These are phyloP conservation scores for Neurospora sp. DNA, from an alignment of 495 filamentous ascomycete species.

Conservation along the genomic window DNA sequence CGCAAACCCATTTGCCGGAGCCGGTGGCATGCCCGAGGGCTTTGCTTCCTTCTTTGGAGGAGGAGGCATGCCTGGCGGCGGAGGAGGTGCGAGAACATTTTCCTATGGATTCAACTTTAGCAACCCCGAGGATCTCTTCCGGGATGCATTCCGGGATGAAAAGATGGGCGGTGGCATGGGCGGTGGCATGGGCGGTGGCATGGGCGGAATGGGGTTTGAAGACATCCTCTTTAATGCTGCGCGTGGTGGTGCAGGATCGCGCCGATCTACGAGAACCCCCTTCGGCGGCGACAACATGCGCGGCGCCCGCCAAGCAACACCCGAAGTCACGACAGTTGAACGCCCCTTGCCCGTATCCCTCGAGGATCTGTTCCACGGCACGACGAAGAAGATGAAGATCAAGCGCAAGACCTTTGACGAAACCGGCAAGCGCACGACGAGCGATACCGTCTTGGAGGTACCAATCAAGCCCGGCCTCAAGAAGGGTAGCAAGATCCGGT, in stretches of 20 bases:
- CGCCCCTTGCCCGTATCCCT: constrained; percentile 69
- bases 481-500: constrained; percentile 95
- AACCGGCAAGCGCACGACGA: constrained; percentile 69
- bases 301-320: constrained; percentile 45
- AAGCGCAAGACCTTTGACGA: constrained; percentile 91
- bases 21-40: constrained; percentile 25
- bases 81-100: constrained; percentile 48
- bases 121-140: constrained; percentile 75
- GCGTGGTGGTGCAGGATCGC: constrained; percentile 28
- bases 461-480: constrained; percentile 91
- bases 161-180: constrained; percentile 34
- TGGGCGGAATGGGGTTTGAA: constrained; percentile 23
- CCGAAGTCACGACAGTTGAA: constrained; percentile 86
- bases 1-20: constrained; percentile 38
- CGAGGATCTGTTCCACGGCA: constrained; percentile 78
- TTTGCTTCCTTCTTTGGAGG: constrained; percentile 20
- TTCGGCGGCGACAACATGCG: constrained; percentile 39
- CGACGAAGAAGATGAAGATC: constrained; percentile 92
- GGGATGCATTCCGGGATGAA: constrained; percentile 59
- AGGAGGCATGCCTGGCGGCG: constrained; percentile 11
- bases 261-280: constrained; percentile 26
- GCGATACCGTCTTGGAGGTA: constrained; percentile 86
- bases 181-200: constrained; percentile 28
- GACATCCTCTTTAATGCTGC: constrained; percentile 21
- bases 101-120: constrained; percentile 64